Evolutionary conservation across 768 basidiomycete species (phyloP), one percentile per base, ranked within the genome.

Genomic region (Boletellus ananiceps): DNA sequence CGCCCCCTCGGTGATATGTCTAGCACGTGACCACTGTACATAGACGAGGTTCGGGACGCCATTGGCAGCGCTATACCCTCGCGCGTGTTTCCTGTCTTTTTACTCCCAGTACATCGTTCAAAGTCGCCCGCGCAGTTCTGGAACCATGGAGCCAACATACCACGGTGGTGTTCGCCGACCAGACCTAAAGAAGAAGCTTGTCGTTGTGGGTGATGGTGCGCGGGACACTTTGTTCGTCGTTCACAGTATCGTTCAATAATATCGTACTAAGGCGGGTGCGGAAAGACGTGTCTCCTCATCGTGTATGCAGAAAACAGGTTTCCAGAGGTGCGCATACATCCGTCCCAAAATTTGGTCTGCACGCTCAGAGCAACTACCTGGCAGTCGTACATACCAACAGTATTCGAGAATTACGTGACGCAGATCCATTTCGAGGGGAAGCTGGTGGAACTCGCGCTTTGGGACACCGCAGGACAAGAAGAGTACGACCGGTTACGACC

Each of bases 391-490:
- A 84, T 93, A 59, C 93, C 92, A 27, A 93, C 92, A 18, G 92
- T 94, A 9, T 94, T 94, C 66, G 92, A 94, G 69, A 93, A 92
- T 77, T 93, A 93, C 61, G 88, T 92, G 47, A 91, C 88, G 12
- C 83, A 88, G 55, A 86, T 93, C 33, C 74, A 82, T 42, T 91
- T 86, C 60, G 92, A 94, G 21, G 84, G 86, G 48, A 93, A 93
- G 70, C 74, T 88, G 16, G 83, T 99, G 53, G 92, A 96, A 63
- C 80, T 99, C 37, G 95, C 96, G n/a, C 76, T 99, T 15, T 99
- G 95, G 93, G 93, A 97, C 70, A 97, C 93, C 1, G 93, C 93
- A 1, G 93, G 93, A 23, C 93, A 96, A 67, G 93, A 97, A 70
- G 93, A 97, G 72, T 97, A 96, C 69, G 92, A 94, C 67, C 79